A percentile compares a stretch with the other conserved stretches of the same genome.
phyloP scores from a whole-genome alignment of 192 early-diverging fungal genomes.

The Rhizophagus prolifer region DNA sequence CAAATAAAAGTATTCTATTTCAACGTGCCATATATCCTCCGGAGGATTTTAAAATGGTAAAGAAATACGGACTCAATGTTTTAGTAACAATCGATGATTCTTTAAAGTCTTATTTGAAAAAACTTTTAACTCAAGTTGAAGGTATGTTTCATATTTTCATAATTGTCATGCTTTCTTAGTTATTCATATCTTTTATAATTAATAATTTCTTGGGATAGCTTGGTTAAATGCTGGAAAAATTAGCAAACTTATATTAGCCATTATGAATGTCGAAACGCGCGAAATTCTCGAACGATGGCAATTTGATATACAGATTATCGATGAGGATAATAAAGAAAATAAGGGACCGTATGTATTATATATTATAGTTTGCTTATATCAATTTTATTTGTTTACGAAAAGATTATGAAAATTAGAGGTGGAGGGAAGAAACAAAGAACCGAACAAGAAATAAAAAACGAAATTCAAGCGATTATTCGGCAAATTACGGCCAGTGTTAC shows the following conservation, averaged over 20 bases:
- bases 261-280: constrained; percentile 79
- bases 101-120: constrained; percentile 70
- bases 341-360: neutral
- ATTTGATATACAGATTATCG: constrained; percentile 82
- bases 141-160: constrained; percentile 46
- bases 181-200: neutral
- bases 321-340: constrained; percentile 38
- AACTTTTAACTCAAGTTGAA: constrained; percentile 79
- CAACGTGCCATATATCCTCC: constrained; percentile 93
- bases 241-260: constrained; percentile 81
- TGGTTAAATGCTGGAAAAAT: constrained; percentile 78
- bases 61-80: constrained; percentile 86
- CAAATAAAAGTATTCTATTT: constrained; percentile 72
- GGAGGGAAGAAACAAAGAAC: constrained; percentile 39
- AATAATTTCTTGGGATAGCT: constrained; percentile 40
- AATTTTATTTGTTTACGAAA: neutral
- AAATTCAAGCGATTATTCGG: constrained; percentile 88
- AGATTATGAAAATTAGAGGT: constrained; percentile 12
- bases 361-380: neutral
- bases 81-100: constrained; percentile 74
- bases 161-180: neutral
- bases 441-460: constrained; percentile 63
- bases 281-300: constrained; percentile 92
- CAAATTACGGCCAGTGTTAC: constrained; percentile 90
- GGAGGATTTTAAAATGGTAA: constrained; percentile 82